phyloP scores from a whole-genome alignment of 345 rosid species.

The Psidium friedrichsthalianum region DNA sequence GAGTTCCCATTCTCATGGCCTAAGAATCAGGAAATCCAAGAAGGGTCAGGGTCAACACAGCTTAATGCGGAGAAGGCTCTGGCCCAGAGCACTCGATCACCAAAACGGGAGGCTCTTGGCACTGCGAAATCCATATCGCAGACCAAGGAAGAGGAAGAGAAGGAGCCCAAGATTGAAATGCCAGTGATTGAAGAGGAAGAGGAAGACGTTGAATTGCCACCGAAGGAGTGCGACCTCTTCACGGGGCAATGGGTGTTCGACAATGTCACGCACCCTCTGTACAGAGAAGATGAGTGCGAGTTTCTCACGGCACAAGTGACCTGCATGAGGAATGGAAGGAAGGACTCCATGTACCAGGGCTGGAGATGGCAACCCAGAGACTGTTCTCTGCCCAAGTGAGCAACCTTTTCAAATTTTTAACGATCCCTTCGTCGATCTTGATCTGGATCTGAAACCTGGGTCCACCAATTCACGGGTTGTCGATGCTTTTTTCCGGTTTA shows the following conservation, averaged over 20 bases:
- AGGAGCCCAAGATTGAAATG: background rate
- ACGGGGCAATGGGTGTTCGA: constrained; percentile 80
- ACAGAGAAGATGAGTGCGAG: constrained; percentile 75
- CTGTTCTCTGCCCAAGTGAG: constrained; percentile 75
- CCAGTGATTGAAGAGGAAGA: constrained; percentile 12
- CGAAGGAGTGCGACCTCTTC: constrained; percentile 73
- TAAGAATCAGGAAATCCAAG: constrained; percentile 26
- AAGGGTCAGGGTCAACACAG: background rate
- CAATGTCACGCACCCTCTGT: constrained; percentile 52
- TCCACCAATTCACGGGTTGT: background rate
- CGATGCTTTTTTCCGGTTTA: constrained; percentile 22
- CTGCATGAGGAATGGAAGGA: constrained; percentile 86
- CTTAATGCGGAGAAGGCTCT: background rate
- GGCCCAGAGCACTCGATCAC: background rate
- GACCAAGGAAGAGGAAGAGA: background rate
- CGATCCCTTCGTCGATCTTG: background rate
- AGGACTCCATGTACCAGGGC: constrained; percentile 68
- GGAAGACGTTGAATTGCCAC: constrained; percentile 61
- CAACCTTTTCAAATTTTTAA: background rate
- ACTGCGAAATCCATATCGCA: background rate
- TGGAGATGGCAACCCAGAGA: constrained; percentile 98
- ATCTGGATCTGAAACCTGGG: background rate
- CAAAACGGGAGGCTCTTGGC: constrained; percentile 8
- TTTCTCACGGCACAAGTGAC: constrained; percentile 78
- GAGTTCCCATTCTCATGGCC: constrained; percentile 70